Evolutionary conservation across 2,329 filamentous ascomycete species (phyloP), one percentile per base, ranked within the genome.

Genomic region (Exophiala bonariae): DNA sequence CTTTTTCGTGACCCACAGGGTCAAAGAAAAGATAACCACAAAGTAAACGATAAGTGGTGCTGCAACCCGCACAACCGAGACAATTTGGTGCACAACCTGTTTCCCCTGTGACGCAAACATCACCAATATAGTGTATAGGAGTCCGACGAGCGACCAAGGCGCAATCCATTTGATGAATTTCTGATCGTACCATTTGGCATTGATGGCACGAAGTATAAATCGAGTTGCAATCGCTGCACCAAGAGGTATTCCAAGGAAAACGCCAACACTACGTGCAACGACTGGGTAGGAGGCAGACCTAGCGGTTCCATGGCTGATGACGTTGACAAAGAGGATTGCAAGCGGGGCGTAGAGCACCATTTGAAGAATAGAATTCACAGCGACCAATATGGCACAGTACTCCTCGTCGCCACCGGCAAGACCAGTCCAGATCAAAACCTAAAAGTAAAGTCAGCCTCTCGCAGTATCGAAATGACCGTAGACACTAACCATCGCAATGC

Each of bases 41-140:
- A 96, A 96, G 62, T 95, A 96, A 0, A 95, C 82, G 1, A 93
- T 62, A 34, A 96, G 69, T 0, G 90, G 90, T 1, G 89, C 88
- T 0, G 86, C 83, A 0, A 96, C 89, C 1, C 90, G 78, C 4
- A 93, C 70, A 0, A 96, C 89, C 0, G 86, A 85, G 0, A 89
- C 85, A 51, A 95, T 87, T 66, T 95, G 88, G 55, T 88, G 80
- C 1, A 92, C 85, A 1, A 93, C 87, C 41, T 83, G 82, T 20
- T 71, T 70, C 2, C 89, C 89, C 62, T 95, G 89, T 1, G 85
- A 87, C 0, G 87, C 89, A 63, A 96, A 95, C 2, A 96, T 76
- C 0, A 95, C 82, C 4, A 93, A 66, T 58, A 95, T 93, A 1
- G 89, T 95, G 71, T 91, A 95, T 1, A 95, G 71, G 3, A 96